Base-by-base conservation (phyloP, 768 basidiomycete species). In the Cystobasidium tubakii region DNA sequence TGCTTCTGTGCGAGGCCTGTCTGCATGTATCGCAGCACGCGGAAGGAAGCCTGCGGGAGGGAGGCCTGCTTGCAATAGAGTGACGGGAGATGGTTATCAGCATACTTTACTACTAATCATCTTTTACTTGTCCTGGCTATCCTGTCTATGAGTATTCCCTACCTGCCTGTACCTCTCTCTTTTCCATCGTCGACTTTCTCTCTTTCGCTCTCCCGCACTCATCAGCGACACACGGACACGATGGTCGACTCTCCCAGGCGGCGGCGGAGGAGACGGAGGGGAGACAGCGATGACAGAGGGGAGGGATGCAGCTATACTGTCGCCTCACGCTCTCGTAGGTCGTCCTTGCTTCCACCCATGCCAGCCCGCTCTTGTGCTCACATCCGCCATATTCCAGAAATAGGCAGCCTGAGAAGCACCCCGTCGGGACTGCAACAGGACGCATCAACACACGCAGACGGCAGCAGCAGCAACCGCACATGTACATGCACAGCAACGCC, bases 231-330 rank as follows among this genome's bases (percentile, higher is more conserved):
- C n/a, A n/a, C n/a, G n/a, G n/a, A n/a, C n/a, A 17, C 65, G 65
- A 44, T 50, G 46, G 57, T 9, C 57, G 25, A 34, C 57, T 29
- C 57, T 12, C 17, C 27, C 57, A 6, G 6, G 57, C 25, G 25
- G 33, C 12, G 25, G 57, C 7, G 66, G 36, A 50, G 46, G 25
- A 54, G 66, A 25, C 6, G 42, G 25, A 67, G 66, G 21, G 66
- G 7, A 50, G 44, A n/a, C 4, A 67, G 66, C n/a, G 66, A 67
- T n/a, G 42, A 67, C 50, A 67, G 23, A 21, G 66, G 66, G 6
- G 66, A 67, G 33, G 66, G 66, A 67, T 67, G 66, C 66, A 66
- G 65, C 65, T 66, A 66, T 43, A 27, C 53, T 4, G 53, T n/a
- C 6, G 39, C 15, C 7, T 39, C 39, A 15, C 39, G 39, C 39